Base-by-base conservation (phyloP, 1,139 yeast species). In the Citeromyces hawaiiensis region DNA sequence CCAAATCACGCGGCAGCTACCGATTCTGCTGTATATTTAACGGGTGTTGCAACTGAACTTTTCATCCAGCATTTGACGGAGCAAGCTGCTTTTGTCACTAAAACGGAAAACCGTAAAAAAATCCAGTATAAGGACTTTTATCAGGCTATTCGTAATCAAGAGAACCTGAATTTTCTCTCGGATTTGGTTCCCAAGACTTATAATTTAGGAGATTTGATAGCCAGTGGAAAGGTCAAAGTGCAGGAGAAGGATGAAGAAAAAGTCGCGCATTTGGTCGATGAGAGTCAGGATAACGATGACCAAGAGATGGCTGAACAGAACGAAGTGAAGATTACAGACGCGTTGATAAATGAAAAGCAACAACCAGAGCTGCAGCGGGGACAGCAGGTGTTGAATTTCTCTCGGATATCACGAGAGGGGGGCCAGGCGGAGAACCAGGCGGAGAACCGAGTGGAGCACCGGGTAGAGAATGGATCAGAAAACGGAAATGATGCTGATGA, bases 21-120 rank as follows among this genome's bases (percentile, higher is more conserved):
- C 1, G 83, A 77, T 42, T 66, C 80, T 32, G 94, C 95, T 0
- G 85, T 83, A 11, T 83, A 80, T 50, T 79, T 94, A 11, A 70
- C 91, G 2, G 93, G 94, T 0, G 72, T 83, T 37, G 95, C 96
- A 4, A 81, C 96, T 0, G 96, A 88, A 52, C 61, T 85, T 39
- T 88, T 88, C 56, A 71, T 87, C 13, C 85, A 82, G 56, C 75
- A 82, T 49, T 64, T 88, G 41, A 72, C 87, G 1, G 94, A 83
- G 55, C 93, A 85, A 50, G 91, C 95, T 0, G 63, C 79, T 23
- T 63, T 82, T 41, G 63, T 70, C 37, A 83, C 94, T 15, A 72
- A 76, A 48, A 65, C 76, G 42, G 86, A 78, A 31, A 76, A 76
- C 47, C 65, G 94, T 40, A 80, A 81, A 61, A 80, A 79, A 48